A percentile compares a stretch with the other conserved stretches of the same genome.
These are phyloP conservation scores for Micromonas pusilla DNA, from an alignment of 139 green algal species.

Conservation along the genomic window DNA sequence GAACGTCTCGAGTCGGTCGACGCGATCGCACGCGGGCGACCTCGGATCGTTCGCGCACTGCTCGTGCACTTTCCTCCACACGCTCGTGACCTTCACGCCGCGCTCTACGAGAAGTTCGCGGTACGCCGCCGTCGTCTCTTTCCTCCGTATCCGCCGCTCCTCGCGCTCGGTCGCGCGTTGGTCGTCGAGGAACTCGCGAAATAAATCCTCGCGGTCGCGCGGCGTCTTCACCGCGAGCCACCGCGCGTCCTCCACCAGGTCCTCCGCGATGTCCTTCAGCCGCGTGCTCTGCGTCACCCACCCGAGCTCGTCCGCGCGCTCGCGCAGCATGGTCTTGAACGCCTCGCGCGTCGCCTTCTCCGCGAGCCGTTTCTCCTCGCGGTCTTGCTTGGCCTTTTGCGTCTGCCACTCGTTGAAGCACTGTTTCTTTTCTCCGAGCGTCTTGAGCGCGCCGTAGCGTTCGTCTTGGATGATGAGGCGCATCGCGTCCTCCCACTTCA, in stretches of 20 bases:
- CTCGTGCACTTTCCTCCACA: constrained; percentile 40
- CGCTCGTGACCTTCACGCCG: constrained; percentile 14
- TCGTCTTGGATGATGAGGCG: not conserved
- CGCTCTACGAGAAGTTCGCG: no score
- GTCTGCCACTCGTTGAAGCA: constrained; percentile 85
- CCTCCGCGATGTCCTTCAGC: constrained; percentile 37
- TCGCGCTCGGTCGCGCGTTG: constrained; percentile 29
- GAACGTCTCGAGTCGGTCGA: constrained; percentile 41
- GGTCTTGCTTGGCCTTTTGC: constrained; percentile 61
- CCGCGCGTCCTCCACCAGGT: constrained; percentile 57
- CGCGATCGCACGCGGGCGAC: constrained; percentile 18
- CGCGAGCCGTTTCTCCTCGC: constrained; percentile 58
- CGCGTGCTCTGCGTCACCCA: constrained; percentile 19
- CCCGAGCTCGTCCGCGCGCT: not conserved
- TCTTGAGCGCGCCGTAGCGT: constrained; percentile 68
- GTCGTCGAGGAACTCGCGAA: constrained; percentile 38
- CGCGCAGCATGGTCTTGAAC: constrained; percentile 62
- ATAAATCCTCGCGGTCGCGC: constrained; percentile 42
- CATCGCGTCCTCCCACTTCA: constrained; percentile 62
- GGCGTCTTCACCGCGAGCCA: constrained; percentile 37
- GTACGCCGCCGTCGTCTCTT: no score
- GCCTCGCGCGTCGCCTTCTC: constrained; percentile 55
- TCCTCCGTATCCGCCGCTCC: not conserved
- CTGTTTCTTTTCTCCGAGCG: constrained; percentile 79
- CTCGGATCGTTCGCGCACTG: constrained; percentile 38